Conservation (phyloP, 2,329 filamentous ascomycete species). For the Ophiostoma australiae region DNA sequence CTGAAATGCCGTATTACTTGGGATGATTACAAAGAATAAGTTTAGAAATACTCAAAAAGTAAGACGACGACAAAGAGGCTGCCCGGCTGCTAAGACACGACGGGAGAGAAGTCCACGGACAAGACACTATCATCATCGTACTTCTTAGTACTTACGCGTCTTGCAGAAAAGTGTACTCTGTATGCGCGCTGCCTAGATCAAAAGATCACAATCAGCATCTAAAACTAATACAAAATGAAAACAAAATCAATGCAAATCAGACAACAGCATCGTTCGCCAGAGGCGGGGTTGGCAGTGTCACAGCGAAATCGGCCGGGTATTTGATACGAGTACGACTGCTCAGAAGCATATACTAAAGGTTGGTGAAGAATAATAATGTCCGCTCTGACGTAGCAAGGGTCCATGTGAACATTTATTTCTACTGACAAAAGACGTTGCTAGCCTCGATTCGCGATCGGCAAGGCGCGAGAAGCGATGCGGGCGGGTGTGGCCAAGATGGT, state of each 20-base stretch:
- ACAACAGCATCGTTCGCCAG: neutral
- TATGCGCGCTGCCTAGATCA: too few relatives aligned
- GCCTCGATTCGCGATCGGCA: slow-evolving; percentile 15
- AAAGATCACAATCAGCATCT: neutral
- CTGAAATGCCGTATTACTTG: neutral
- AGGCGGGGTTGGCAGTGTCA: neutral
- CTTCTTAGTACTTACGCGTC: neutral
- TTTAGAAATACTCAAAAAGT: neutral
- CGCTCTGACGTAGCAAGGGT: neutral
- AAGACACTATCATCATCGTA: neutral
- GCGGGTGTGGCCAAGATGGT: neutral
- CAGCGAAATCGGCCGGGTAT: slow-evolving; percentile 4
- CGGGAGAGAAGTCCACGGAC: neutral
- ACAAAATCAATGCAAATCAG: too few relatives aligned
- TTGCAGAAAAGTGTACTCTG: neutral
- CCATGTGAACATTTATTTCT: neutral
- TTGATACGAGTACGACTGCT: neutral
- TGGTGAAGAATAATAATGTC: neutral
- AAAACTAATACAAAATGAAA: neutral
- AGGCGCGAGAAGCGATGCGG: slow-evolving; percentile 15
- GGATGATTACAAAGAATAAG: neutral
- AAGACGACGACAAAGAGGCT: neutral
- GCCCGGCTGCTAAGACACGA: neutral
- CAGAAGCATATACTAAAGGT: neutral
- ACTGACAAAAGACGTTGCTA: neutral